These are phyloP conservation scores for Diaporthe sp. DNA, from an alignment of 2,329 filamentous ascomycete species.

Conservation along the genomic window DNA sequence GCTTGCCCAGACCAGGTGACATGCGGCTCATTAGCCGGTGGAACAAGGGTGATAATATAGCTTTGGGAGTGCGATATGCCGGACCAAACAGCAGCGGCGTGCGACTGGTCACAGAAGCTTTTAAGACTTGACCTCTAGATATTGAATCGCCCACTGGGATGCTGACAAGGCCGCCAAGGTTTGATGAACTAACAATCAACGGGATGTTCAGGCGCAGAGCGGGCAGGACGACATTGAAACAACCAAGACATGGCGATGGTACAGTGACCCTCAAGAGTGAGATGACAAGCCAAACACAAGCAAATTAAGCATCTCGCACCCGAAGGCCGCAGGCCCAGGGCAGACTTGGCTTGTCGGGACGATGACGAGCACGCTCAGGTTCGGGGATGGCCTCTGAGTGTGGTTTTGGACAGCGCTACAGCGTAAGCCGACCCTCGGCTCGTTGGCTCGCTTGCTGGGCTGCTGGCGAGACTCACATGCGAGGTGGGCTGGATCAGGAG, in stretches of 20 bases:
- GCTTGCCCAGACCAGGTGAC: conserved; percentile 8
- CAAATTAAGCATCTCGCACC: conserved; percentile 28
- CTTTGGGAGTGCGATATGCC: conserved; percentile 16
- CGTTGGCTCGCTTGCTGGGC: neutral
- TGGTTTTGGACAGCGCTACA: neutral
- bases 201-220: conserved; percentile 11
- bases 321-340: conserved; percentile 1
- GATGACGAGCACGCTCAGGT: neutral
- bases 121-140: neutral
- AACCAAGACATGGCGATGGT: conserved; percentile 29
- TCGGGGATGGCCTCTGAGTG: neutral
- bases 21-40: conserved; percentile 1
- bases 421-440: neutral
- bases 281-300: conserved; percentile 28
- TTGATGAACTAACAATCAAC: conserved; percentile 27
- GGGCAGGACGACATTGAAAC: conserved; percentile 29
- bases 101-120: conserved; percentile 19
- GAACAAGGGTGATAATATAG: neutral
- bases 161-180: conserved; percentile 7
- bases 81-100: conserved; percentile 6
- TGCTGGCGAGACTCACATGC: conserved; percentile 7
- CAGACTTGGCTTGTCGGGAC: conserved; percentile 19
- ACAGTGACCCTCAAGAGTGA: conserved; percentile 3
- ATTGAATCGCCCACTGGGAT: conserved; percentile 17
- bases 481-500: conserved; percentile 9